Base-by-base conservation (phyloP, 2,329 filamentous ascomycete genomes). In the Fusarium sp. region DNA sequence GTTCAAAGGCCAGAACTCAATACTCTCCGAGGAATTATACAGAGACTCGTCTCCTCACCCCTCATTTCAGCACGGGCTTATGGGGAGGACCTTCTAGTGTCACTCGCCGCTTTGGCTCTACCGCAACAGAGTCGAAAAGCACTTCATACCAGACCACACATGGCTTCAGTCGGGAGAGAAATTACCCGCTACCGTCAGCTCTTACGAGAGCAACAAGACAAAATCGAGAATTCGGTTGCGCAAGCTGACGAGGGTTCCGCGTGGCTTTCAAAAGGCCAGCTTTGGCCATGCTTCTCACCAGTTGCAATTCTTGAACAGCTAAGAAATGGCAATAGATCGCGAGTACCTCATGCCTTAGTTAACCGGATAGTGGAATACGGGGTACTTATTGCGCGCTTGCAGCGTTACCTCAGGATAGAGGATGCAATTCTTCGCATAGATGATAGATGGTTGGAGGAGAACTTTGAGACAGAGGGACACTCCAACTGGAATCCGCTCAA, bases 401-500 rank as follows among this genome's bases (percentile, higher is more conserved):
- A 89, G 70, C 79, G 81, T 1, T 73, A 83, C 1, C 54, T 81
- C 6, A 79, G 87, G 0, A 76, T 89, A 5, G 66, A 73, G 3
- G 79, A 82, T 43, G 62, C 72, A 2, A 39, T 70, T 17, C 40
- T 71, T 19, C 33, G 73, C 46, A 62, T 49, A 1, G n/a, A 76
- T 26, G 70, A 78, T 24, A 19, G 57, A 68, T 57, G 76, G 65
- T 70, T 79, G 2, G 17, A 69, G 2, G 83, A 86, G 6, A 87
- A 90, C 62, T 67, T 76, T 14, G 59, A 87, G 85, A 49, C 33
- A 38, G 0, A 34, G n/a, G 88, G 87, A 0, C 89, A 91, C 65
- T 73, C 70, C 0, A 86, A 89, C 24, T 92, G 89, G 89, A 67
- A 79, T 3, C 84, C 87, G 0, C 5, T 73, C 0, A 75, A 86